phyloP scores from a whole-genome alignment of 306 rosid species.

The Rubus parviflorus region DNA sequence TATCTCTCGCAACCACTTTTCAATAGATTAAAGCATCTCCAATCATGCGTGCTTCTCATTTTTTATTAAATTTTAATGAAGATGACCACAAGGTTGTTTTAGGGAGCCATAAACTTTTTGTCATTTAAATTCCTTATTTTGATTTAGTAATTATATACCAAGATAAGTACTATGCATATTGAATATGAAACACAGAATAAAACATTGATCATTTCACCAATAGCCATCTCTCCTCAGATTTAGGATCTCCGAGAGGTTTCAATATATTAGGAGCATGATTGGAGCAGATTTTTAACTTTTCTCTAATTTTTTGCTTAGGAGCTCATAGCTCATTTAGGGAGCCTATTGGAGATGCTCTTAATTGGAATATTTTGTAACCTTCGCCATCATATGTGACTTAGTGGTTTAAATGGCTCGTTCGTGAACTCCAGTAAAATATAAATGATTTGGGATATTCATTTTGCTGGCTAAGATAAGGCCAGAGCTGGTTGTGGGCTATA shows the following conservation, averaged over 20 bases:
- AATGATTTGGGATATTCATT: background rate
- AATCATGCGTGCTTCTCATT: background rate
- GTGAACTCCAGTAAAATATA: background rate
- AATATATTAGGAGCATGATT: background rate
- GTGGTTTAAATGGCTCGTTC: background rate
- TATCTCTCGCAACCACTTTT: slow-evolving; percentile 25
- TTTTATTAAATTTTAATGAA: background rate
- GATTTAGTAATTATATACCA: background rate
- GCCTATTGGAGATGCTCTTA: background rate
- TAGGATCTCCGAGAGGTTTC: background rate
- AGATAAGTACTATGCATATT: background rate
- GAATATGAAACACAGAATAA: background rate
- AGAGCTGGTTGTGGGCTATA: background rate
- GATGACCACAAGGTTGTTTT: background rate
- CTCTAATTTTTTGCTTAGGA: background rate
- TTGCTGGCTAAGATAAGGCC: background rate
- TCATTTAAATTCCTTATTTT: background rate
- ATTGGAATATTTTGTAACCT: background rate
- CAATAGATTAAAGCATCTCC: background rate
- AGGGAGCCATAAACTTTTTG: background rate
- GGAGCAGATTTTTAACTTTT: background rate
- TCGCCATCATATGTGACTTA: background rate
- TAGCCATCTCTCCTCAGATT: background rate
- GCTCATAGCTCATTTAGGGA: slow-evolving; percentile 1
- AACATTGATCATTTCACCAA: background rate